phyloP scores from a whole-genome alignment of 2,329 filamentous ascomycete species.

The Exutisphaerella laricina region DNA sequence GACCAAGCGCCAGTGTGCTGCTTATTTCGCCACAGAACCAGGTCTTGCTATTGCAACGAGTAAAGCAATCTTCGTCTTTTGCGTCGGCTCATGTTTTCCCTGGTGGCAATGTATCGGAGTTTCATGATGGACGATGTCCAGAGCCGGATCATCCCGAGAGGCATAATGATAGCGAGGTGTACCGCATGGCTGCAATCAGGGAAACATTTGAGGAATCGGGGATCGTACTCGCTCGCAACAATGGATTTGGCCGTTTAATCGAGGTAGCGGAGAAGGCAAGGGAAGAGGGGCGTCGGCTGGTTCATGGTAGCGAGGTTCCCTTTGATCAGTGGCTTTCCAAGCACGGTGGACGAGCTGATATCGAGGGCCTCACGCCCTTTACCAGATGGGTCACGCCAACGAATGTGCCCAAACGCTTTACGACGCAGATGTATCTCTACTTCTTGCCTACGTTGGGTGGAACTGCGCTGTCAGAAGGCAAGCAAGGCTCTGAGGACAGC shows the following conservation, averaged over 20 bases:
- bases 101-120: slow-evolving; percentile 72
- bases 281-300: slow-evolving; percentile 59
- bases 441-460: slow-evolving; percentile 57
- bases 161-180: slow-evolving; percentile 66
- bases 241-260: slow-evolving; percentile 52
- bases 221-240: slow-evolving; percentile 64
- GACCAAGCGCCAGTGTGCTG: slow-evolving; percentile 68
- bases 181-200: slow-evolving; percentile 76
- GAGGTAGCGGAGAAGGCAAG: slow-evolving; percentile 55
- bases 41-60: slow-evolving; percentile 80
- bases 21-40: slow-evolving; percentile 82
- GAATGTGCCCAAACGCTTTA: slow-evolving; percentile 69
- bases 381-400: slow-evolving; percentile 87
- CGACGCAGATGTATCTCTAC: slow-evolving; percentile 96
- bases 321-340: slow-evolving; percentile 62
- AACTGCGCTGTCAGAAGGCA: slow-evolving; percentile 28
- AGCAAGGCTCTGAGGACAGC: slow-evolving; percentile 24
- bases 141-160: slow-evolving; percentile 47
- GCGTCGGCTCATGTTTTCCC: slow-evolving; percentile 93
- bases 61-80: slow-evolving; percentile 76
- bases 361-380: slow-evolving; percentile 68
- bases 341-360: slow-evolving; percentile 59
- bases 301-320: slow-evolving; percentile 60
- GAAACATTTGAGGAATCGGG: slow-evolving; percentile 96
- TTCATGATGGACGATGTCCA: slow-evolving; percentile 65